Base-by-base conservation (phyloP, 2,329 filamentous ascomycete species). In the Botryotinia narcissicola region DNA sequence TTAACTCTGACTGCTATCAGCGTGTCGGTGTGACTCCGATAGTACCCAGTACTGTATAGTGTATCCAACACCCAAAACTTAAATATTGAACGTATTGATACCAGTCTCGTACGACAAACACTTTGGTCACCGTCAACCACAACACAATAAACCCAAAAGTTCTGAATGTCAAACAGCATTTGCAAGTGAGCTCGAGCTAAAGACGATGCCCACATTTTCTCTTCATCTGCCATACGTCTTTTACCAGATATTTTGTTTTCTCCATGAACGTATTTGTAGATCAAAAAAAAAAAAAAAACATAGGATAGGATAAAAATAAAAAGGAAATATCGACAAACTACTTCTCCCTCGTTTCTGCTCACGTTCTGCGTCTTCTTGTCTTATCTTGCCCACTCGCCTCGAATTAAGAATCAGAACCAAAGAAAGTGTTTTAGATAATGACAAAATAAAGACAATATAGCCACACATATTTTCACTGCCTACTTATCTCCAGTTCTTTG, bases 1-100 rank as follows among this genome's bases (percentile, higher is more conserved):
- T 68, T 69, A 72, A 57, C 40, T 72, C 71, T 72, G 61, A 72
- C 71, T 72, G 22, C 48, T 44, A 57, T 69, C 37, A 44, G 37
- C 18, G 9, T 57, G 37, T 69, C 32, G 66, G 48, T 42, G 66
- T 42, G 66, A 57, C 46, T 32, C 66, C 66, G 66, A 42, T 57
- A 32, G 18, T 32, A 42, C 37, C 35, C 37, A 57, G 48, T 32
- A 57, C 22, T 42, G 35, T 32, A 42, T 54, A 18, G 37, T 57
- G n/a, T 57, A 42, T 42, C 35, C 35, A 40, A 68, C 16, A 42
- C 10, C 18, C 12, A 51, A 40, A 29, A 29, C 51, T 57, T 57
- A 37, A 42, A 68, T 16, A 57, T 25, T 51, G 48, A 32, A 51
- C 18, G n/a, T 40, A 32, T 57, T 42, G 66, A 68, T 57, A 68